Conservation (phyloP, 2,329 filamentous ascomycete species). For the Pyrenophora teres region DNA sequence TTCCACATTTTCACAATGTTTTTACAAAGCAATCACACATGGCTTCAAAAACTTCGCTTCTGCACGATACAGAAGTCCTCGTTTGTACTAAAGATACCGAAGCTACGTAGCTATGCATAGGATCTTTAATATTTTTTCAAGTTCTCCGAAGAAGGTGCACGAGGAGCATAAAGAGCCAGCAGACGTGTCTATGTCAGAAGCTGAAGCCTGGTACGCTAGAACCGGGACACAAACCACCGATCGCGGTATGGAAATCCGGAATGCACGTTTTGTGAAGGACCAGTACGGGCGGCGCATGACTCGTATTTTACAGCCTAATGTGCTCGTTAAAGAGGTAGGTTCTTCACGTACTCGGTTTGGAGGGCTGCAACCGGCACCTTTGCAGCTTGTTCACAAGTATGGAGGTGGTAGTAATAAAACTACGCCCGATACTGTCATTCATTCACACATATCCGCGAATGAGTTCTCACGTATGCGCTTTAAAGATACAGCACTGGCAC, state of each 20-base stretch:
- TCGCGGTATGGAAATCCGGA: neutral
- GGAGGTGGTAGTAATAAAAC: neutral
- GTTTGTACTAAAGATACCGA: no score
- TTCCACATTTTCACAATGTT: conserved; percentile 1
- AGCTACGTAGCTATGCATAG: no score
- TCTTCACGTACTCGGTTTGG: neutral
- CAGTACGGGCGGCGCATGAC: neutral
- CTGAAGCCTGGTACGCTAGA: no score
- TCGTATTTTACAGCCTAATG: neutral
- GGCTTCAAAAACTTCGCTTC: neutral
- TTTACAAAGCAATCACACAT: conserved; percentile 1
- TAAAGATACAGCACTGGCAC: neutral
- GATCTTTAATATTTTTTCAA: no score
- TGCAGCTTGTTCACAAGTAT: neutral
- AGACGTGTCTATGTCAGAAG: no score
- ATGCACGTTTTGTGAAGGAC: neutral
- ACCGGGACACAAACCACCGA: neutral
- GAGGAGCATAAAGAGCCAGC: no score
- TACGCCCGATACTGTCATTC: no score
- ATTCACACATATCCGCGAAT: neutral
- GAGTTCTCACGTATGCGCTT: no score
- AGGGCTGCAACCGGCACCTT: neutral
- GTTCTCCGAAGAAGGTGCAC: no score
- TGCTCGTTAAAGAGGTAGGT: neutral
- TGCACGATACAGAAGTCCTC: no score